Conservation (phyloP, 495 filamentous ascomycete species). For the Penicillium flavigenum region DNA sequence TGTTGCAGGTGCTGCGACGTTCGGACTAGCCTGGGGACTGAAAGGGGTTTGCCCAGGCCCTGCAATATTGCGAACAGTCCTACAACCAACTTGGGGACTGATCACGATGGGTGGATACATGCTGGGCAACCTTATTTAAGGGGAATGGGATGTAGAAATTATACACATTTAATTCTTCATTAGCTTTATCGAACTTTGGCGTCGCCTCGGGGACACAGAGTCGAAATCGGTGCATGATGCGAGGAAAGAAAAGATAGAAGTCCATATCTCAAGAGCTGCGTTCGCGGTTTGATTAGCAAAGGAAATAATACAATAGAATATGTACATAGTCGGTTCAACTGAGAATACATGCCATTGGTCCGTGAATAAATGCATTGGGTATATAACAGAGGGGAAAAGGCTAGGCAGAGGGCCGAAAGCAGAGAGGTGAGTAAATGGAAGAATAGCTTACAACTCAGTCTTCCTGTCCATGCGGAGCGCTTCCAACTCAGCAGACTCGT, state of each 20-base stretch:
- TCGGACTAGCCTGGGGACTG: conserved; percentile 58
- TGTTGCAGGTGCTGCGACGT: conserved; percentile 48
- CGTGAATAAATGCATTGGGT: conserved; percentile 12
- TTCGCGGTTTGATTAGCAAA: conserved; percentile 9
- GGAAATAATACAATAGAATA: conserved; percentile 1
- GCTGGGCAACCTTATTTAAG: conserved; percentile 38
- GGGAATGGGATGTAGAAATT: neutral
- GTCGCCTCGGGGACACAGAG: neutral
- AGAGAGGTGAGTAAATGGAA: conserved; percentile 15
- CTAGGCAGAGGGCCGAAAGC: neutral
- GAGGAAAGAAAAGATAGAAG: neutral
- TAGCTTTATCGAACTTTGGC: neutral
- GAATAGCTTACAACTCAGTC: conserved; percentile 49
- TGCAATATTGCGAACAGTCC: conserved; percentile 46
- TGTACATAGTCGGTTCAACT: neutral
- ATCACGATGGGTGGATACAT: conserved; percentile 52
- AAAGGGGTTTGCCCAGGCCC: conserved; percentile 58
- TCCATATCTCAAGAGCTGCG: conserved; percentile 15
- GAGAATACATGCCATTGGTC: neutral
- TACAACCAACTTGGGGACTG: conserved; percentile 52
- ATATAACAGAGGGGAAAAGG: conserved; percentile 16
- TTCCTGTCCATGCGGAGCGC: conserved; percentile 30
- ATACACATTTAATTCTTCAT: neutral
- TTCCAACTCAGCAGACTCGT: conserved; percentile 17
- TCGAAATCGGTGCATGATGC: neutral